Conservation (phyloP, 2,329 filamentous ascomycete genomes). For the Aspergillus ibericus region DNA sequence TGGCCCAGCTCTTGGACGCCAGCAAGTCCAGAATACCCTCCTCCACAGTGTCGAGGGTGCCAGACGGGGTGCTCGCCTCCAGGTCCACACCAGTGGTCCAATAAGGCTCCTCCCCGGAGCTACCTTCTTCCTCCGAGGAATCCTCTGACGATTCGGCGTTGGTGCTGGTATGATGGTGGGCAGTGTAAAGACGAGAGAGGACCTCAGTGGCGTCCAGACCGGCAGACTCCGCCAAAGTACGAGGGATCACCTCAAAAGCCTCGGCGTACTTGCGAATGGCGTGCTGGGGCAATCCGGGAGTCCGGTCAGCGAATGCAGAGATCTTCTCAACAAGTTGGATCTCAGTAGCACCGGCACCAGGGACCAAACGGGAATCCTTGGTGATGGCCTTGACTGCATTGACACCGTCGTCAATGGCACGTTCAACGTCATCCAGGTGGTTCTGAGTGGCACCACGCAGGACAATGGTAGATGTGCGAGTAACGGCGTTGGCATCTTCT, state of each 20-base stretch:
- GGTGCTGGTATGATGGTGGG: constrained; percentile 64
- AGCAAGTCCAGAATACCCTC: constrained; percentile 90
- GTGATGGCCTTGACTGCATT: constrained; percentile 99
- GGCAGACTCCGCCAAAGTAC: constrained; percentile 90
- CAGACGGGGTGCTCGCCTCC: constrained; percentile 78
- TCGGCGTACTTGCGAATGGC: constrained; percentile 97
- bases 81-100: constrained; percentile 95
- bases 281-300: constrained; percentile 88
- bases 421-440: constrained; percentile 94
- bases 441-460: constrained; percentile 96
- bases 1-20: constrained; percentile 92
- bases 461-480: constrained; percentile 89
- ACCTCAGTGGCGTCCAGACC: constrained; percentile 97
- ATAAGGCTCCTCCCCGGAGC: constrained; percentile 66
- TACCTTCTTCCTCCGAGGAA: constrained; percentile 31
- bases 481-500: constrained; percentile 74
- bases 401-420: constrained; percentile 95
- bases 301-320: constrained; percentile 86
- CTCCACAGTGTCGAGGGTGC: constrained; percentile 80
- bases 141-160: constrained; percentile 29
- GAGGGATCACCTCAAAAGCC: constrained; percentile 94
- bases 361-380: constrained; percentile 84
- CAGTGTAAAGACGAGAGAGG: constrained; percentile 85
- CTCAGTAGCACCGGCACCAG: constrained; percentile 91
- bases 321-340: constrained; percentile 91